A percentile compares a stretch with the other conserved stretches of the same genome.
Conservation (phyloP, 306 rosid genomes). For the Malus asiatica region DNA sequence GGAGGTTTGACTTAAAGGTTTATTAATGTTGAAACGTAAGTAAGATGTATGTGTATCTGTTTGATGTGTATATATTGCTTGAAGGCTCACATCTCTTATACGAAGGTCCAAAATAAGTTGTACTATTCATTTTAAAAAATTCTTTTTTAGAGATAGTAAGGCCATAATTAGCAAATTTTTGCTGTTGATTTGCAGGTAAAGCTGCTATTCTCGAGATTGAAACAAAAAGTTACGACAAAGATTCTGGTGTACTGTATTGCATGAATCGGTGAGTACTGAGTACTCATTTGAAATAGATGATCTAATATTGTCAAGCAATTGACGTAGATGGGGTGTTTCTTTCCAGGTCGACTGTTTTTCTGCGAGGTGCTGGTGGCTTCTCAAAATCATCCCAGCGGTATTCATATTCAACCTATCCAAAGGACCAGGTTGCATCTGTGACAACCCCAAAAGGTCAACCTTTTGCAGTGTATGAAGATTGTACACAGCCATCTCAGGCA, state of each 20-base stretch:
- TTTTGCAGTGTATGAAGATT: constrained; percentile 62
- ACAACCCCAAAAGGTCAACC: constrained; percentile 70
- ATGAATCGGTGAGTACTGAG: constrained; percentile 70
- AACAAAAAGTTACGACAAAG: constrained; percentile 76
- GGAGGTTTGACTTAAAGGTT: not conserved
- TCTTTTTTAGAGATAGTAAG: not conserved
- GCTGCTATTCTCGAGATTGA: constrained; percentile 90
- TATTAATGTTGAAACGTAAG: not conserved
- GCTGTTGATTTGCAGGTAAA: constrained; percentile 52
- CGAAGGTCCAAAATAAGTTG: not conserved
- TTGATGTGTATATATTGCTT: not conserved
- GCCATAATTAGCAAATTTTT: not conserved
- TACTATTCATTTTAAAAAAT: too few relatives aligned
- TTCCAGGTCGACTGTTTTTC: constrained; percentile 59
- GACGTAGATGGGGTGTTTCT: constrained; percentile 22
- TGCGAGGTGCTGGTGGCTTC: constrained; percentile 98
- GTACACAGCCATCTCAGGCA: constrained; percentile 79
- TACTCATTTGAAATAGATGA: constrained; percentile 12
- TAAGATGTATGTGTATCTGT: not conserved
- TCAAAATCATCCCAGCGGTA: constrained; percentile 70
- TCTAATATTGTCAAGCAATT: constrained; percentile 15
- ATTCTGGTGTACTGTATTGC: constrained; percentile 75
- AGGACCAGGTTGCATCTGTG: constrained; percentile 36
- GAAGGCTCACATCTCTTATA: not conserved
- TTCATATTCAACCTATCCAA: constrained; percentile 70